A percentile compares a stretch with the other conserved stretches of the same genome.
Evolutionary conservation across 2,329 filamentous ascomycete genomes (phyloP).

Genomic region (Blastomyces gilchristii): DNA sequence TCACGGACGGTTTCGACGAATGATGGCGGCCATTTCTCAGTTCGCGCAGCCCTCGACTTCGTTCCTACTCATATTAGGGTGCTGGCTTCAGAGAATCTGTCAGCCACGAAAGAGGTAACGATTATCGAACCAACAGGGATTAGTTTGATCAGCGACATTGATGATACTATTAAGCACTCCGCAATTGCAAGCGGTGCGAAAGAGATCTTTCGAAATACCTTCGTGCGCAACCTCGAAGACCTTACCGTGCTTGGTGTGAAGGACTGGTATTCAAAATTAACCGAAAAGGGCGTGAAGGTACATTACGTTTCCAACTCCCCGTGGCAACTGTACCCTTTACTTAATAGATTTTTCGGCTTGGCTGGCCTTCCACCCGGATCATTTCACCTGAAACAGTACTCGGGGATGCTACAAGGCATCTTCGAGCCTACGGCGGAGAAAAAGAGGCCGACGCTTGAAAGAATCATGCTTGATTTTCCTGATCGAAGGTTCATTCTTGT

Average conservation of each 20-base stretch:
- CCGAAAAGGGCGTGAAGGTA: conserved; percentile 70
- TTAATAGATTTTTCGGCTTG: conserved; percentile 73
- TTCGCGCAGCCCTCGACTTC: conserved; percentile 75
- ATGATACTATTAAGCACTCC: conserved; percentile 94
- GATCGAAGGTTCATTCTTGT: conserved; percentile 81
- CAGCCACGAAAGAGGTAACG: conserved; percentile 65
- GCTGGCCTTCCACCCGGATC: conserved; percentile 77
- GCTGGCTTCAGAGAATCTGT: conserved; percentile 74
- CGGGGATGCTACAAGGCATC: conserved; percentile 92
- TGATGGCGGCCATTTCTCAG: conserved; percentile 75
- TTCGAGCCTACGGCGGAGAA: conserved; percentile 94
- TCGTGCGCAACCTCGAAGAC: conserved; percentile 73
- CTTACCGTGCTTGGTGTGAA: conserved; percentile 76
- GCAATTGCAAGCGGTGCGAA: conserved; percentile 78
- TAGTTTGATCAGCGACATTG: conserved; percentile 92
- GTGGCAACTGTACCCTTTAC: conserved; percentile 89
- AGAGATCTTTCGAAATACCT: conserved; percentile 94
- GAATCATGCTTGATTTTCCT: conserved; percentile 80
- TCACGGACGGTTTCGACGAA: conserved; percentile 79
- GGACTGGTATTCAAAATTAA: conserved; percentile 77
- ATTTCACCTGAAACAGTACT: conserved; percentile 92
- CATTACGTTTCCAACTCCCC: conserved; percentile 99
- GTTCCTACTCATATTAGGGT: conserved; percentile 82
- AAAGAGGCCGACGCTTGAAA: conserved; percentile 79
- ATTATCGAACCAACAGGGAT: conserved; percentile 70